A percentile compares a stretch with the other conserved stretches of the same genome.
Conservation (phyloP, 805 yeast genomes). For the Starmera quercuum region DNA sequence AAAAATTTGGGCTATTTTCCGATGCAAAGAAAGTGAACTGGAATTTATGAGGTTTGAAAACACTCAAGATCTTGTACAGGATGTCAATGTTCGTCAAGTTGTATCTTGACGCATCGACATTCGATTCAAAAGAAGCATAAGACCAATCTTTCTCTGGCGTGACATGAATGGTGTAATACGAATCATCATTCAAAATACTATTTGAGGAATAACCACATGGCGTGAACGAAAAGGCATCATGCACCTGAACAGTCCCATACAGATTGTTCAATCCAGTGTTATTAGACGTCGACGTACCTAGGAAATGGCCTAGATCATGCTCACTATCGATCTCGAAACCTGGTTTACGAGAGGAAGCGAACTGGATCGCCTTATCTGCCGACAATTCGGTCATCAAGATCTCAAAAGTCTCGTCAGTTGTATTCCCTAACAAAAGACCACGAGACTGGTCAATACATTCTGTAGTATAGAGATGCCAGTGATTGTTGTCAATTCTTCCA, state of each 20-base stretch:
- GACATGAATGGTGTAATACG: slow-evolving; percentile 81
- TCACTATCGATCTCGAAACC: slow-evolving; percentile 37
- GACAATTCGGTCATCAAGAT: slow-evolving; percentile 83
- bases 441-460: slow-evolving; percentile 26
- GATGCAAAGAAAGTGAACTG: slow-evolving; percentile 45
- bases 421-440: slow-evolving; percentile 12
- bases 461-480: slow-evolving; percentile 83
- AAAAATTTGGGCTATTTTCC: slow-evolving; percentile 24
- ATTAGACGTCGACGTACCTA: slow-evolving; percentile 65
- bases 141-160: slow-evolving; percentile 95
- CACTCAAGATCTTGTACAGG: slow-evolving; percentile 46
- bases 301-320: slow-evolving; percentile 70
- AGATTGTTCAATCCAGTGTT: slow-evolving; percentile 56
- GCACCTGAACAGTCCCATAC: slow-evolving; percentile 40
- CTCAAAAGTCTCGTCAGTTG: slow-evolving; percentile 86
- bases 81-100: slow-evolving; percentile 44
- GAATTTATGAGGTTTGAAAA: slow-evolving; percentile 73
- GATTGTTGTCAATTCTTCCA: slow-evolving; percentile 75
- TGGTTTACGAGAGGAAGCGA: slow-evolving; percentile 43
- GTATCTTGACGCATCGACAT: slow-evolving; percentile 44
- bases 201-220: slow-evolving; percentile 97
- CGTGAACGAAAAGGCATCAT: slow-evolving; percentile 83
- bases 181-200: slow-evolving; percentile 54
- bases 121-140: slow-evolving; percentile 93
- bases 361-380: slow-evolving; percentile 46